Base-by-base conservation (phyloP, 257 asterid species). In the Solanum corneliomulleri region DNA sequence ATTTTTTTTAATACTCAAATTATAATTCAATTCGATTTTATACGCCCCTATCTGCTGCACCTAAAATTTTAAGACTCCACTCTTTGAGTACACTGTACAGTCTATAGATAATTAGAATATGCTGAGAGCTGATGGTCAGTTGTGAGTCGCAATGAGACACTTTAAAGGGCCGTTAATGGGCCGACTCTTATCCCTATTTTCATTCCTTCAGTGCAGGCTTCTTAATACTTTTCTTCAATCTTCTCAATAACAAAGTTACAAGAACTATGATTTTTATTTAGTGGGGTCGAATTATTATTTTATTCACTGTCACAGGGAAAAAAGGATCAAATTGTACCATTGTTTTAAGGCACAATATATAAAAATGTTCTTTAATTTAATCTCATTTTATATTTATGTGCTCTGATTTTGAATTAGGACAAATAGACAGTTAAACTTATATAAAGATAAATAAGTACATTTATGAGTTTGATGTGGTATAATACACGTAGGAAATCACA, bases 361-460 rank as follows among this genome's bases (percentile, higher is more conserved):
- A 7, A 18, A 52, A 52, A 18, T 52, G 18, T 52, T 52, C 4
- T 52, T 16, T 18, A 52, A 52, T 3, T 52, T 7, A 18, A 4
- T 0, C n/a, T 52, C n/a, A 18, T 52, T 52, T 18, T 52, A 52
- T 2, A 41, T 41, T 41, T 52, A 7, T 52, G 62, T 52, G 2
- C 4, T 52, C 3, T 0, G 7, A 52, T 52, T 6, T 52, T 18
- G n/a, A 0, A 52, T 1, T 2, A 6, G 11, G 1, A 18, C 3
- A 52, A 52, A 0, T 52, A 52, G 11, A 2, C 4, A 52, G 1
- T 52, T 52, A 52, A 52, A 52, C 1, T 52, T 52, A 0, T 52
- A 18, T 52, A 52, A 52, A 52, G 11, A 3, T 7, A 9, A 52
- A 18, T 9, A 39, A 39, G 9, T 39, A 7, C 0, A 39, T 39